A percentile compares a stretch with the other conserved stretches of the same genome.
phyloP scores from a whole-genome alignment of 257 asterid species.

The Solanum rostratum region DNA sequence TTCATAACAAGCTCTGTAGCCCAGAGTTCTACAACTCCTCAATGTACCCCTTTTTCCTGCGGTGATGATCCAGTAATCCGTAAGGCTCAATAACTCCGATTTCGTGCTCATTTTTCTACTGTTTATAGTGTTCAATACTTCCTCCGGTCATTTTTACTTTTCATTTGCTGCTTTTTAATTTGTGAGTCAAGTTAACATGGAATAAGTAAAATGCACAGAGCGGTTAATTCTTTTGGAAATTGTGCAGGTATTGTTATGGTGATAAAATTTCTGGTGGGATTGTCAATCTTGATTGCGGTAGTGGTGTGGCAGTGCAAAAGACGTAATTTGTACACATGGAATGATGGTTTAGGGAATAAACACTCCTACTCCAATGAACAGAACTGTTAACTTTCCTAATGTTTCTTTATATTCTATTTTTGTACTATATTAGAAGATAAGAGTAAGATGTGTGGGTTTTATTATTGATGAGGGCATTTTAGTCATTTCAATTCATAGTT shows the following conservation, averaged over 20 bases:
- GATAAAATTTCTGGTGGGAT: slow-evolving; percentile 22
- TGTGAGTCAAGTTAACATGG: no score
- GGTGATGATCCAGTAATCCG: slow-evolving; percentile 8
- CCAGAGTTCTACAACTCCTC: background rate
- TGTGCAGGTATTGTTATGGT: background rate
- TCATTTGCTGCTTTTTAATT: no score
- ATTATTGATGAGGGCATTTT: no score
- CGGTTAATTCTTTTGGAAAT: background rate
- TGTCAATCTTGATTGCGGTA: slow-evolving; percentile 18
- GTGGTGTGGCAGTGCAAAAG: slow-evolving; percentile 18
- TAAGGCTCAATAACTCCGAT: background rate
- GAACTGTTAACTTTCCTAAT: background rate
- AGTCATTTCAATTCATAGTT: no score
- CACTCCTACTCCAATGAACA: background rate
- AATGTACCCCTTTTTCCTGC: slow-evolving; percentile 32
- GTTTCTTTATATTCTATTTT: no score
- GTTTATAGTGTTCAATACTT: no score
- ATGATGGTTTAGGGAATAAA: background rate
- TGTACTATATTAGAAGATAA: no score
- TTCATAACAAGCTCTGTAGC: slow-evolving; percentile 15
- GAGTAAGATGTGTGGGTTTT: no score
- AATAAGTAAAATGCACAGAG: no score
- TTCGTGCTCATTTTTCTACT: background rate
- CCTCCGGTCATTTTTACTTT: no score
- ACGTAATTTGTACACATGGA: slow-evolving; percentile 1